Conservation (phyloP, 306 rosid genomes). For the Vigna radiata region DNA sequence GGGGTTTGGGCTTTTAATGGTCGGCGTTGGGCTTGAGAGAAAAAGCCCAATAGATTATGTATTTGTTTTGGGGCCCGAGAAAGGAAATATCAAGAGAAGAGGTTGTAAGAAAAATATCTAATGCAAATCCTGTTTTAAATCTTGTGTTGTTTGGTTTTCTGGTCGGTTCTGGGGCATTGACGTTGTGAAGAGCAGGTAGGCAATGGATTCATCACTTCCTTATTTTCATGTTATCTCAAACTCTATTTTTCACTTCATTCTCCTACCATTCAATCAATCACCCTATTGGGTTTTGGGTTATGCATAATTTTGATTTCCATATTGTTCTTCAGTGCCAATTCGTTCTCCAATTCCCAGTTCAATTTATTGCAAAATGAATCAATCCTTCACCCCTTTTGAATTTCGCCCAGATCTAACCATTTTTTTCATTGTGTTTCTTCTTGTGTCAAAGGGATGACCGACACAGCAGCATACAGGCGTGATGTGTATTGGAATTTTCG, state of each 20-base stretch:
- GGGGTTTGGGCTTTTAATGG: background rate
- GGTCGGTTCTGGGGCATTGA: too few relatives aligned
- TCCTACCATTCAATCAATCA: background rate
- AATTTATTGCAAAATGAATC: background rate
- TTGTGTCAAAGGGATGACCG: background rate
- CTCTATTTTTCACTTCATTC: background rate
- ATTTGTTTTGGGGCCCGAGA: background rate
- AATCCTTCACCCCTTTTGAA: background rate
- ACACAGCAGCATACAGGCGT: background rate
- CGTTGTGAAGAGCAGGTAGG: background rate
- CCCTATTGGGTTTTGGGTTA: background rate
- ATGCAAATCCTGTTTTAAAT: too few relatives aligned
- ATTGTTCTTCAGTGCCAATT: background rate
- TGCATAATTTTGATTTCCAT: background rate
- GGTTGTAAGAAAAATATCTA: background rate
- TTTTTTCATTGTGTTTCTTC: background rate
- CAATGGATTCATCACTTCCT: background rate
- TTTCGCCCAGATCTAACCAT: background rate
- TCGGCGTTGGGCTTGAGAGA: background rate
- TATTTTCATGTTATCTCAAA: background rate
- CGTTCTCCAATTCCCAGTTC: conserved; percentile 22
- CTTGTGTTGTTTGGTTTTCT: background rate
- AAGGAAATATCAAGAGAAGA: background rate
- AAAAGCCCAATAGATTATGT: background rate
- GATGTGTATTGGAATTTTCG: background rate